Percentiles rank a stretch among this genome's conserved stretches.
These are phyloP conservation scores for Starmerella potacharoeniae DNA, from an alignment of 805 yeast species.

Conservation along the genomic window DNA sequence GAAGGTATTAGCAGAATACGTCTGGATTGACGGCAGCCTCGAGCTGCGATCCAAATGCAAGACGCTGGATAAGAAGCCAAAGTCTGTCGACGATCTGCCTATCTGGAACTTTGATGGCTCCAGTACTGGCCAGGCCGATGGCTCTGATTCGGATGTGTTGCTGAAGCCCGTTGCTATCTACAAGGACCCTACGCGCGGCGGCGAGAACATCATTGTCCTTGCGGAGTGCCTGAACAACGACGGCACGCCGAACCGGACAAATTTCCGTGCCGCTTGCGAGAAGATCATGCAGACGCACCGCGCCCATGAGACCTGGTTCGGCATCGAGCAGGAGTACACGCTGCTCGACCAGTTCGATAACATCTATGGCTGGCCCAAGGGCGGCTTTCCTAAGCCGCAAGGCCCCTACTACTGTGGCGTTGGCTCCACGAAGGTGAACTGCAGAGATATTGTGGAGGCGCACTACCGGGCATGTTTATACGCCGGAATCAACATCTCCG, in stretches of 20 bases:
- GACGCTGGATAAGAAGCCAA: constrained; percentile 60
- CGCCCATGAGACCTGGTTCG: constrained; percentile 85
- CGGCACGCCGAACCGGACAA: constrained; percentile 97
- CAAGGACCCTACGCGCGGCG: constrained; percentile 96
- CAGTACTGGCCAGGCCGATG: constrained; percentile 97
- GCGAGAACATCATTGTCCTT: constrained; percentile 89
- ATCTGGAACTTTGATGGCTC: constrained; percentile 99
- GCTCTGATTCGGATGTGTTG: constrained; percentile 89
- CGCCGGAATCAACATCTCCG: constrained; percentile 82
- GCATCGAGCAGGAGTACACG: constrained; percentile 98
- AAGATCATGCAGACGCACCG: constrained; percentile 89
- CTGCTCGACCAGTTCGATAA: constrained; percentile 81
- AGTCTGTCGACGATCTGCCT: constrained; percentile 75
- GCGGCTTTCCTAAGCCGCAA: constrained; percentile 99
- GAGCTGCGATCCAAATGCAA: constrained; percentile 87
- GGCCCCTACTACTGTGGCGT: constrained; percentile 99
- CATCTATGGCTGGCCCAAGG: constrained; percentile 98
- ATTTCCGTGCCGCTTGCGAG: constrained; percentile 95
- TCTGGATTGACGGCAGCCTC: constrained; percentile 94
- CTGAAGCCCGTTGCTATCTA: constrained; percentile 91
- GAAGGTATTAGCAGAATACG: constrained; percentile 83
- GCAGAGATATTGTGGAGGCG: constrained; percentile 97
- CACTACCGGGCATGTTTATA: constrained; percentile 96
- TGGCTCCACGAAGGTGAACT: constrained; percentile 95
- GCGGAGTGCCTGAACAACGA: constrained; percentile 97